Base-by-base conservation (phyloP, 1,284 basidiomycete species). In the Somion occarium region DNA sequence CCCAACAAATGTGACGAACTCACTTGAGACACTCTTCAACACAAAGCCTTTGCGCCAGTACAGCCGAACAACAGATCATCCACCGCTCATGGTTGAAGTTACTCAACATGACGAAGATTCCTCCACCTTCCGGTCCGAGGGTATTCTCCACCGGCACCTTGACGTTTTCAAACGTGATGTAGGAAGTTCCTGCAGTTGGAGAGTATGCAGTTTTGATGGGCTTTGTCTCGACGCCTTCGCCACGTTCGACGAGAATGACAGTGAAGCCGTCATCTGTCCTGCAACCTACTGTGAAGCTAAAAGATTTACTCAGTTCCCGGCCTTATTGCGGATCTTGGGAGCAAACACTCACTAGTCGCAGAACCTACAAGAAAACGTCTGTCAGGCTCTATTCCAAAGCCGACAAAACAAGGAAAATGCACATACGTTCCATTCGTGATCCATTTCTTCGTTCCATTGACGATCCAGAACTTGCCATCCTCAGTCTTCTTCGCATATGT, bases 141-240 rank as follows among this genome's bases (percentile, higher is more conserved):
- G 91, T 88, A 70, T 95, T 88, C 63, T 83, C 86, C 12, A 87
- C 76, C 15, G 92, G 92, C 1, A 93, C 90, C 63, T 83, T 83
- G 55, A 91, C 89, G 58, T 94, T 87, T 65, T 93, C 89, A 62
- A 93, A 95, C 1, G 88, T 93, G 59, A 95, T 80, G 64, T 86
- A 95, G 2, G 89, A 90, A 0, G 91, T 94, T 3, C 91, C 90
- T 2, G 90, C 88, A 3, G 86, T 72, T 7, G 82, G 56, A 0
- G 88, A 91, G 68, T 93, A 91, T 26, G 82, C 82, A 1, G 91
- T 93, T 70, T 92, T 93, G 72, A 97, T 93, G 25, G 76, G 75
- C 64, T 85, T 87, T 1, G 93, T 96, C 67, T 91, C 85, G 19
- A 98, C 83, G 38, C 91, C 90, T 53, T 82, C 81, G 2, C 76